phyloP scores from a whole-genome alignment of 1,139 yeast genomes.

The Sugiyamaella neomexicana region DNA sequence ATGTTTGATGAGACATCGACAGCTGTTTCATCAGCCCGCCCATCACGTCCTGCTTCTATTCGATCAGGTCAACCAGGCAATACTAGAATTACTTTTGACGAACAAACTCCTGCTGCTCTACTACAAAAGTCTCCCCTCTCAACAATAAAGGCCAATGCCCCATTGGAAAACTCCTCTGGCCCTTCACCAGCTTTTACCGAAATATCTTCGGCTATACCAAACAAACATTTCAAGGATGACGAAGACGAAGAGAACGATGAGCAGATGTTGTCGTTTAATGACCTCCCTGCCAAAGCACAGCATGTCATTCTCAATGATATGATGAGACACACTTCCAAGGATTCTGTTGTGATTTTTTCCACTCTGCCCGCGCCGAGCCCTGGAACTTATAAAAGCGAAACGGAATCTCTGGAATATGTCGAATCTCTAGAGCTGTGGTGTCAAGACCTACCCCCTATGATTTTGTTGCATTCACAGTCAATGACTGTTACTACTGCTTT shows the following conservation, averaged over 20 bases:
- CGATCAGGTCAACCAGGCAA: constrained; percentile 8
- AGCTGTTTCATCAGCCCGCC: constrained; percentile 8
- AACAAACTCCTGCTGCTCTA: constrained; percentile 22
- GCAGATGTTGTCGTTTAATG: constrained; percentile 60
- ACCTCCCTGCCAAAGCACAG: constrained; percentile 87
- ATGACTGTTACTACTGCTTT: constrained; percentile 93
- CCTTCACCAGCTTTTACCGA: neutral
- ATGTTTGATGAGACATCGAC: constrained; percentile 44
- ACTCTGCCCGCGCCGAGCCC: constrained; percentile 86
- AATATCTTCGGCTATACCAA: neutral
- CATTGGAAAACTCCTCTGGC: neutral
- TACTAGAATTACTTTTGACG: constrained; percentile 14
- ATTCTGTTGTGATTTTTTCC: constrained; percentile 72
- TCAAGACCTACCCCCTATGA: constrained; percentile 73
- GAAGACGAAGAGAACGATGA: constrained; percentile 22
- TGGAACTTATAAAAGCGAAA: constrained; percentile 72
- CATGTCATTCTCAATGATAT: constrained; percentile 83
- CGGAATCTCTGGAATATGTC: constrained; percentile 71
- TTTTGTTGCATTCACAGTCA: constrained; percentile 84
- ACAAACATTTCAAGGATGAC: constrained; percentile 6
- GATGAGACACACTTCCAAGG: constrained; percentile 63
- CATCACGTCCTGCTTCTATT: constrained; percentile 18
- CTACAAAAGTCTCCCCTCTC: constrained; percentile 17
- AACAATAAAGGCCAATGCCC: constrained; percentile 22
- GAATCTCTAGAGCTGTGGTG: constrained; percentile 79